Conservation (phyloP, 257 asterid species). For the Dorcoceras hygrometricum region DNA sequence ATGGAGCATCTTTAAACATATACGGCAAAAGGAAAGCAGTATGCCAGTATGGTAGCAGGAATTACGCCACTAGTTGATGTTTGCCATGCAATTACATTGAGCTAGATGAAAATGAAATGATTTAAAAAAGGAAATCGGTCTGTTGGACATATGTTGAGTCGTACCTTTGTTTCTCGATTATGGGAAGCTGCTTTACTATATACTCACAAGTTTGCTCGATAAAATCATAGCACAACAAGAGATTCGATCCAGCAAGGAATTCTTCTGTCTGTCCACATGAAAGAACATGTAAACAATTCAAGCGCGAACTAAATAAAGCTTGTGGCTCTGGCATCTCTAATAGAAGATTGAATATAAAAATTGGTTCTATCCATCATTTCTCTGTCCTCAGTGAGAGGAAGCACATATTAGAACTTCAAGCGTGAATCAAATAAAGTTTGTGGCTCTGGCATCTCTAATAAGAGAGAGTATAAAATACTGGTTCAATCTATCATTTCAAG, state of each 20-base stretch:
- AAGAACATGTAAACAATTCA: no score
- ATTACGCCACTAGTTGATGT: background rate
- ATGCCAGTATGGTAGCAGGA: background rate
- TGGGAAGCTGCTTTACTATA: conserved; percentile 59
- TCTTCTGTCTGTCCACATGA: conserved; percentile 80
- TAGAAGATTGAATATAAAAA: no score
- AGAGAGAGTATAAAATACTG: background rate
- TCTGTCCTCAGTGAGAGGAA: no score
- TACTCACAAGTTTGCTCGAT: conserved; percentile 69
- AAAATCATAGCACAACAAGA: conserved; percentile 68
- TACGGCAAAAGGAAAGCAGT: background rate
- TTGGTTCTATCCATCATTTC: no score
- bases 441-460: conserved; percentile 3
- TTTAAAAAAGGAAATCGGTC: conserved; percentile 13
- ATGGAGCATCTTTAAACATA: background rate
- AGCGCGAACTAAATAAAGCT: no score
- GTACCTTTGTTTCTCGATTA: conserved; percentile 89
- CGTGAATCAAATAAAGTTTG: conserved; percentile 1
- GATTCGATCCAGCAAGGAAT: conserved; percentile 68
- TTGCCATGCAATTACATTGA: background rate
- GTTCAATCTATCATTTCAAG: no score
- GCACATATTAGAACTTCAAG: conserved; percentile 25
- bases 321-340: no score
- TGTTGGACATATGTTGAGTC: conserved; percentile 24
- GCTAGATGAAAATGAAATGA: background rate